Evolutionary conservation across 129 eudicot species (phyloP).

Genomic region (Glebionis coronaria): DNA sequence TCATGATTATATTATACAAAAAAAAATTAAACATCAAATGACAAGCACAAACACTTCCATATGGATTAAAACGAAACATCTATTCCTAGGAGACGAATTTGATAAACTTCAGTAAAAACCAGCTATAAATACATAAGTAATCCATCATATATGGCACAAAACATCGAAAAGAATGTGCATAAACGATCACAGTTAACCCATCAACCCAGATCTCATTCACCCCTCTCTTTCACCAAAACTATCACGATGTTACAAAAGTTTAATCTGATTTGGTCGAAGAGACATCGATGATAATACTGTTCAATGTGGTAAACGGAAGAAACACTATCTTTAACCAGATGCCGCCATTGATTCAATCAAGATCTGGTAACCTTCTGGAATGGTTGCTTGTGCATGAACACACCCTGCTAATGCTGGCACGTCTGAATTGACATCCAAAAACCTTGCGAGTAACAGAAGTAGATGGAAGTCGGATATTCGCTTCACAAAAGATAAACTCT

Average conservation of each 20-base stretch:
- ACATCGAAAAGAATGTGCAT: conserved; percentile 39
- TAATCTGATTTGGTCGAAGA: conserved; percentile 1
- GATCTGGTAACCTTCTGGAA: conserved; percentile 93
- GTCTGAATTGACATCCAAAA: conserved; percentile 71
- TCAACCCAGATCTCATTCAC: conserved; percentile 6
- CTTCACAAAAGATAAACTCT: conserved; percentile 69
- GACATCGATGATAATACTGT: conserved; percentile 13
- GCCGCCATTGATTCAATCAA: conserved; percentile 87
- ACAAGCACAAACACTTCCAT: neutral
- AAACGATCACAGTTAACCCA: conserved; percentile 12
- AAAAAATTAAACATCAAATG: neutral
- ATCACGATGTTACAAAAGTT: neutral
- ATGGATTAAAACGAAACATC: conserved; percentile 4
- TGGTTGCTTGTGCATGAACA: conserved; percentile 52
- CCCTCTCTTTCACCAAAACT: neutral
- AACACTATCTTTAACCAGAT: conserved; percentile 33
- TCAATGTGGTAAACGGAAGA: conserved; percentile 11
- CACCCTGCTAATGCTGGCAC: conserved; percentile 82
- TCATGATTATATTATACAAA: neutral
- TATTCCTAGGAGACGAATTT: conserved; percentile 14
- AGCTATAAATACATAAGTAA: conserved; percentile 26
- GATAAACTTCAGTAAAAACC: conserved; percentile 3
- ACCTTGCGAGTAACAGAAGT: conserved; percentile 68
- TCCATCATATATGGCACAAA: conserved; percentile 16
- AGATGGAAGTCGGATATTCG: conserved; percentile 87